Conservation (phyloP, 305 asterid genomes). For the Ruellia speciosa region DNA sequence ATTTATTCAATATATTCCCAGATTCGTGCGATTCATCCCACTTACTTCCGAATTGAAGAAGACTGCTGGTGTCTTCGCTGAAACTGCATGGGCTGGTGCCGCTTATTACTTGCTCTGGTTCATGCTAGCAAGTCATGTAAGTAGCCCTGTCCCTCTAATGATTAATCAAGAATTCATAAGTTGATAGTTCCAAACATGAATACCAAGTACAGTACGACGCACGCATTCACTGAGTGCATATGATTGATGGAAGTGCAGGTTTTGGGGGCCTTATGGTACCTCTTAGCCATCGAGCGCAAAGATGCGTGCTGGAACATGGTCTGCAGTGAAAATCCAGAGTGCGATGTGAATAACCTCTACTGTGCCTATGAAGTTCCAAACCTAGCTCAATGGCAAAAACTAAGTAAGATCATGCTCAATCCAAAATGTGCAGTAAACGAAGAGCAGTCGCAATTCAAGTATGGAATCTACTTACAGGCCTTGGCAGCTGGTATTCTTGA, state of each 20-base stretch:
- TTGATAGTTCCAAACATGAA: too few species aligned
- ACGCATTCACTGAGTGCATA: not conserved
- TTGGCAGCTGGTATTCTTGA: slow-evolving; percentile 60
- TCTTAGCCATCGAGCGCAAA: slow-evolving; percentile 74
- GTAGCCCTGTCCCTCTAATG: slow-evolving; percentile 20
- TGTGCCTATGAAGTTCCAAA: slow-evolving; percentile 51
- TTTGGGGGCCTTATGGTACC: slow-evolving; percentile 88
- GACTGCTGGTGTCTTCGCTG: slow-evolving; percentile 91
- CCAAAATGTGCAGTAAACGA: slow-evolving; percentile 46
- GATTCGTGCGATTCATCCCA: slow-evolving; percentile 72
- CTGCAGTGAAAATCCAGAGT: slow-evolving; percentile 38
- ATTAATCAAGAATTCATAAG: too few species aligned
- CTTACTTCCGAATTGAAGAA: slow-evolving; percentile 82
- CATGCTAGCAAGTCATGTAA: slow-evolving; percentile 91
- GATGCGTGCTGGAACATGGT: slow-evolving; percentile 76
- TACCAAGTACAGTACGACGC: too few species aligned
- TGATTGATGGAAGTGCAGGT: slow-evolving; percentile 40
- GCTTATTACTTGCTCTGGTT: slow-evolving; percentile 87
- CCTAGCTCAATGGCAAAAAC: slow-evolving; percentile 45
- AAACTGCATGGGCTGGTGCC: slow-evolving; percentile 99
- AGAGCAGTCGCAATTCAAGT: slow-evolving; percentile 35
- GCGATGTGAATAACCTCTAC: slow-evolving; percentile 40
- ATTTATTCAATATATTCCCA: slow-evolving; percentile 66
- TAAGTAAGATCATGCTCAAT: slow-evolving; percentile 42
- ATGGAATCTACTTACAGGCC: slow-evolving; percentile 77